Evolutionary conservation across 2,329 filamentous ascomycete species (phyloP), one percentile per base, ranked within the genome.

Genomic region (Aureobasidium sp.): DNA sequence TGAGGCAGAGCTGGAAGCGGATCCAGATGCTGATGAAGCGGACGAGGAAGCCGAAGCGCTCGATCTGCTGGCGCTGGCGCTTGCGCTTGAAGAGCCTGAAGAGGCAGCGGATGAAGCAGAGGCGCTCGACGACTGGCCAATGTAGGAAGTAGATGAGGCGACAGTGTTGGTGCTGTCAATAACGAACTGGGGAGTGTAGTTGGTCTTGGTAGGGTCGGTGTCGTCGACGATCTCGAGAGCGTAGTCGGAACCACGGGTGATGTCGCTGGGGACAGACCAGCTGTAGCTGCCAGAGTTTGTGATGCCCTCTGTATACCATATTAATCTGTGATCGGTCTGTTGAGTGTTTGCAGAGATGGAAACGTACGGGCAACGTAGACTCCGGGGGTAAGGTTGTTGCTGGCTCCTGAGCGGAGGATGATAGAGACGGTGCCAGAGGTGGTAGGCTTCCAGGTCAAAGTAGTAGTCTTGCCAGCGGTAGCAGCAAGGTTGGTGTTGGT

Each of bases 141-240:
- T 63, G 12, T 61, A 55, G 45, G 60, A 59, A 27, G 62, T 57
- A 40, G 56, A 58, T 24, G 61, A 53, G 3, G 64, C 61, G 14
- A 66, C 68, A n/a, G 67, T 72, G 54, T 70, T 72, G 57, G 68
- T 67, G 57, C 71, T 74, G 11, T 73, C 61, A 53, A 80, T 68
- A 32, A 70, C 67, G 66, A 80, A 80, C 56, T 70, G 71, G 6
- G 74, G 72, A 30, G 72, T 73, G 70, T 75, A 80, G 71, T 80
- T 80, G 64, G 66, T 68, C 56, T 71, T 61, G 44, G 49, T 55
- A 7, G 67, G 44, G 65, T 79, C 61, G 6, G 59, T 58, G 59
- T 77, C 76, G 59, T 70, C 66, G 62, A 77, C 66, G 61, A 80
- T 80, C 62, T 78, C 69, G 57, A 80, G 66, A 54, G 75, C 74